These are phyloP conservation scores for Arthrinium phaeospermum DNA, from an alignment of 2,329 filamentous ascomycete genomes.

Conservation along the genomic window DNA sequence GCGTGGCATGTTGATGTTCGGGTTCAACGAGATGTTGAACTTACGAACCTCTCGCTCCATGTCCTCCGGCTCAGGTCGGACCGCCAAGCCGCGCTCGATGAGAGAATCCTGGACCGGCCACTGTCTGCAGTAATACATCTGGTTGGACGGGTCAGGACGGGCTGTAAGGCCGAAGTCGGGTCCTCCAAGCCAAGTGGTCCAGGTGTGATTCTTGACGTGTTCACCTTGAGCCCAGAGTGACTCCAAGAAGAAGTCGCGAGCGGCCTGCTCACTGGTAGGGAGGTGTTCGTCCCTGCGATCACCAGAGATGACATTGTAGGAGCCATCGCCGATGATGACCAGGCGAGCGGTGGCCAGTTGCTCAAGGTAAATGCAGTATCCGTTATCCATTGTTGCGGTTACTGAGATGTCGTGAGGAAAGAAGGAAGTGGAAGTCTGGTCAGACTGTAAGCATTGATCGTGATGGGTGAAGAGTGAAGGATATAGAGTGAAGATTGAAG, in stretches of 20 bases:
- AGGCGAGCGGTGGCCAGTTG: background rate
- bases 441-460: background rate
- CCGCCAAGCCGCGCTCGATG: background rate
- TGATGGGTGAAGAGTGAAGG: background rate
- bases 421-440: background rate
- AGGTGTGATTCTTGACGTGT: background rate
- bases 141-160: background rate
- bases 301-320: too few species aligned
- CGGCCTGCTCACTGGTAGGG: background rate
- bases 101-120: background rate
- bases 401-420: background rate
- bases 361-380: conserved; percentile 1
- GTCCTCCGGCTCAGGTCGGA: conserved; percentile 6
- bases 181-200: background rate
- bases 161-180: background rate
- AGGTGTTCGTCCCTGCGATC: background rate
- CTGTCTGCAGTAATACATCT: background rate
- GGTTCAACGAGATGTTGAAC: conserved; percentile 30
- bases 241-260: background rate
- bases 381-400: background rate
- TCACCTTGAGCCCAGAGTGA: background rate
- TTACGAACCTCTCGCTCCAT: conserved; percentile 29
- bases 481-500: background rate
- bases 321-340: background rate
- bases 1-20: background rate